Conservation (phyloP, 768 basidiomycete genomes). For the Hirschioporus abietinus region DNA sequence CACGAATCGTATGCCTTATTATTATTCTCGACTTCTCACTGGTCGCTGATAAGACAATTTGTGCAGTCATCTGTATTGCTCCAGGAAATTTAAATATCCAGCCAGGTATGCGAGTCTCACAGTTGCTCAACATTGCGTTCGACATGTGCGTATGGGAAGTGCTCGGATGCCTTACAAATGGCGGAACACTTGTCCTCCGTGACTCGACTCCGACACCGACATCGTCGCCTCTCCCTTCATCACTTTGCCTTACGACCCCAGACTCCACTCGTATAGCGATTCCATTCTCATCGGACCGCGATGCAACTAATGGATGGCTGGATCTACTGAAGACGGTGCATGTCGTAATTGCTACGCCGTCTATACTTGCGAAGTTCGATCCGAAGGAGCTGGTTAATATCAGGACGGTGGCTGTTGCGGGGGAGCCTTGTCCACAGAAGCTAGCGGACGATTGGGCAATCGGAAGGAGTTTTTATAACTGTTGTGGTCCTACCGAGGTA, state of each 20-base stretch:
- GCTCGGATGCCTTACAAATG: slow-evolving; percentile 10
- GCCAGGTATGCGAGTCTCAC: slow-evolving; percentile 49
- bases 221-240: neutral
- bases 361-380: slow-evolving; percentile 36
- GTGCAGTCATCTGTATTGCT: slow-evolving; percentile 33
- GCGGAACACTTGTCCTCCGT: slow-evolving; percentile 18
- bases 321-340: slow-evolving; percentile 44
- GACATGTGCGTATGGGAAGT: slow-evolving; percentile 60
- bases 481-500: slow-evolving; percentile 57
- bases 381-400: slow-evolving; percentile 49
- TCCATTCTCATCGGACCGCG: neutral
- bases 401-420: slow-evolving; percentile 47
- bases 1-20: slow-evolving; percentile 15
- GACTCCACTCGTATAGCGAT: no score
- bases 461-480: slow-evolving; percentile 41
- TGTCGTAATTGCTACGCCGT: slow-evolving; percentile 49
- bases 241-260: neutral
- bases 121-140: slow-evolving; percentile 59
- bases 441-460: slow-evolving; percentile 42
- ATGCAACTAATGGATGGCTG: slow-evolving; percentile 35
- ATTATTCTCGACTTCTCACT: neutral
- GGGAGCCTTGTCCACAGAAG: slow-evolving; percentile 49
- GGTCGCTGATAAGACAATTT: neutral
- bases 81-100: slow-evolving; percentile 55
- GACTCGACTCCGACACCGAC: slow-evolving; percentile 10